Evolutionary conservation across 306 rosid genomes (phyloP), one percentile per base, ranked within the genome.

Genomic region (Cucurbita pepo): DNA sequence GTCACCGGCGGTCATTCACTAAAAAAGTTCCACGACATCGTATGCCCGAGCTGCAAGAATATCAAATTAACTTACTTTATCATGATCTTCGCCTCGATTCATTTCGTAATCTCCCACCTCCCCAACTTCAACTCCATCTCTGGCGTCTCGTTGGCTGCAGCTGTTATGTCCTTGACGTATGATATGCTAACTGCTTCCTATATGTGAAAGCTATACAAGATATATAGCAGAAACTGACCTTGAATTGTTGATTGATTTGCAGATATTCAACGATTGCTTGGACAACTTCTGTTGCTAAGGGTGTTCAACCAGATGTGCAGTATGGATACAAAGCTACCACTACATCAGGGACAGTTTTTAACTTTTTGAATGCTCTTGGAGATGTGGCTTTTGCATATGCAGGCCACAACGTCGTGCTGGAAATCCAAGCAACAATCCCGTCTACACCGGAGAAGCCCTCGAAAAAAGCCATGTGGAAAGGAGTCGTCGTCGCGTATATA

Each of bases 191-290:
- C 1, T 47, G 10, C 10, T 37, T 15, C 10, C 9, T 36, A 38
- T 38, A 8, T 16, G 25, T 37, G 37, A 44, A 44, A 21, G 12
- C 1, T 45, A 7, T 5, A 14, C 7, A 13, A 11, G 40, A 43
- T 44, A 43, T 44, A 40, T 12, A 58, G n/a, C 36, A 43, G 6
- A 66, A 66, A 44, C 30, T 44, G 38, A 66, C 9, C 72, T 43
- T 13, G 58, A 70, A 8, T 72, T 76, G 37, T 48, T 55, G 30
- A 47, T 72, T 76, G 54, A 38, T 15, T 44, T 78, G 69, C 87
- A 93, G 98, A 74, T 94, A 94, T 82, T 90, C 97, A 9, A 94
- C 98, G 36, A 94, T 94, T 53, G 88, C 97, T 9, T 94, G 98
- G 98, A 83, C 62, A 13, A 83, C 97, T 51, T 75, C 87, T 36